Conservation (phyloP, 768 basidiomycete species). For the Russula compacta region DNA sequence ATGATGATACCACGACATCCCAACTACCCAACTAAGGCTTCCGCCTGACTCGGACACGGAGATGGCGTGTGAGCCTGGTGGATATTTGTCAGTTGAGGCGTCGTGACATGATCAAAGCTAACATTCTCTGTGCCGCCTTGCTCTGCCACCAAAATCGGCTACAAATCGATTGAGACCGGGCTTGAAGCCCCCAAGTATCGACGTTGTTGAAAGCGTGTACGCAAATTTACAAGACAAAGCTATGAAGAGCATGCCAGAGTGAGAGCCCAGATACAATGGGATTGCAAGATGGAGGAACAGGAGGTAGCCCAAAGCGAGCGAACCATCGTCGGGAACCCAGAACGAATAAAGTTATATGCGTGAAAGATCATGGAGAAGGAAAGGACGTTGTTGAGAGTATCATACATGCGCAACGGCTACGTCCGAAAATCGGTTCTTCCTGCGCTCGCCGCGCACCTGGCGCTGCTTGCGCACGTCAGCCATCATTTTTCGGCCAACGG, state of each 20-base stretch:
- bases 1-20: no score
- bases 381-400: not conserved
- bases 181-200: not conserved
- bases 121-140: no score
- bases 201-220: not conserved
- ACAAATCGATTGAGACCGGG: not conserved
- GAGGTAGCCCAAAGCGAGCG: not conserved
- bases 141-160: not conserved
- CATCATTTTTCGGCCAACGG: constrained; percentile 61
- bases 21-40: no score
- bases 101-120: no score
- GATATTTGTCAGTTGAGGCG: no score
- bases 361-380: not conserved
- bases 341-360: constrained; percentile 14
- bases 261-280: not conserved
- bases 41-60: no score
- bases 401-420: not conserved
- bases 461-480: constrained; percentile 41
- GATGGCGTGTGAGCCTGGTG: no score
- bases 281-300: not conserved
- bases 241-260: not conserved
- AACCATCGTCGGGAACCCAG: not conserved
- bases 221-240: not conserved
- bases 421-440: constrained; percentile 1
- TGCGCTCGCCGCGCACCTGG: constrained; percentile 18